Conservation (phyloP, 768 basidiomycete species). For the Tricholoma saponaceum region DNA sequence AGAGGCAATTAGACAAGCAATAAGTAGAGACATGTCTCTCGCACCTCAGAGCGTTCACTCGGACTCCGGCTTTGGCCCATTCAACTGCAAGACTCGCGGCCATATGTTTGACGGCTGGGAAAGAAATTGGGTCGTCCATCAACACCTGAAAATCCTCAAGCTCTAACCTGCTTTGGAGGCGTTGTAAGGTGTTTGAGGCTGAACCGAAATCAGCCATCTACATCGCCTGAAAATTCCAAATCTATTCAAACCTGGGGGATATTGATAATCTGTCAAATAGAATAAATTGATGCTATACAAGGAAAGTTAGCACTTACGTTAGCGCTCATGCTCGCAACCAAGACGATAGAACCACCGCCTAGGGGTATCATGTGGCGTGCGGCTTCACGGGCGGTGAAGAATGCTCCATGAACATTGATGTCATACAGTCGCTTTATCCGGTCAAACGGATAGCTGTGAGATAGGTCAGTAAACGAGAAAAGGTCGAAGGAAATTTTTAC, state of each 20-base stretch:
- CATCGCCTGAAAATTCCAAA: neutral
- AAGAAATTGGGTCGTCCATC: neutral
- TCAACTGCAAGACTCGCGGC: slow-evolving; percentile 90
- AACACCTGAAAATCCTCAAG: neutral
- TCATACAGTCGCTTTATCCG: slow-evolving; percentile 82
- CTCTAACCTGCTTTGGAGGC: slow-evolving; percentile 83
- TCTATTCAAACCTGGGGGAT: slow-evolving; percentile 64
- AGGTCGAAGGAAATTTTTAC: slow-evolving; percentile 34
- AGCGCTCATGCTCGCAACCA: slow-evolving; percentile 91
- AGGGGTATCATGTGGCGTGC: slow-evolving; percentile 87
- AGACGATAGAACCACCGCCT: slow-evolving; percentile 75
- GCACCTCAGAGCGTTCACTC: slow-evolving; percentile 80
- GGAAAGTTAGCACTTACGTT: slow-evolving; percentile 47
- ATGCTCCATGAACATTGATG: slow-evolving; percentile 91
- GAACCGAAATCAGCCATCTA: slow-evolving; percentile 1
- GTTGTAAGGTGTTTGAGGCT: slow-evolving; percentile 94
- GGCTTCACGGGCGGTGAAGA: slow-evolving; percentile 95
- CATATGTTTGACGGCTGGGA: slow-evolving; percentile 86
- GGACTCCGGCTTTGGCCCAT: slow-evolving; percentile 88
- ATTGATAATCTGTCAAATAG: slow-evolving; percentile 64
- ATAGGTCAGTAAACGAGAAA: neutral
- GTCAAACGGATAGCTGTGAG: slow-evolving; percentile 75
- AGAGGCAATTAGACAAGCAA: neutral
- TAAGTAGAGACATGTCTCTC: slow-evolving; percentile 5
- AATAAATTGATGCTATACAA: neutral